Percentiles rank a stretch among this genome's conserved stretches.
Conservation (phyloP, 805 yeast genomes). For the Allodekkera sacchari region DNA sequence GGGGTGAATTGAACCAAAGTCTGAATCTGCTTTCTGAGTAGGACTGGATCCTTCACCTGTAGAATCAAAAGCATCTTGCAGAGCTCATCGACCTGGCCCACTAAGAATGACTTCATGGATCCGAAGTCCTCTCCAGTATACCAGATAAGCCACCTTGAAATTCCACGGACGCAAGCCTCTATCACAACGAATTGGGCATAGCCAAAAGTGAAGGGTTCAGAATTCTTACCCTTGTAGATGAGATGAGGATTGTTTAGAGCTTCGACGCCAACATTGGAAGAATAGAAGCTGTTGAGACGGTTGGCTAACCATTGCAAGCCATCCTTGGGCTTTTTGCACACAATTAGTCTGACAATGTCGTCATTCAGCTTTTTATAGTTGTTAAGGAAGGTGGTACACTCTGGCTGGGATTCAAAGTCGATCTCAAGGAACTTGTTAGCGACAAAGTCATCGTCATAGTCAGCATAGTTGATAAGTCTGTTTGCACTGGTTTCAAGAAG, state of each 20-base stretch:
- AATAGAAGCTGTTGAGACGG: constrained; percentile 64
- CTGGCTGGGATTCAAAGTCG: constrained; percentile 86
- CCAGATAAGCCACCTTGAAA: constrained; percentile 95
- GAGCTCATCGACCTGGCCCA: constrained; percentile 52
- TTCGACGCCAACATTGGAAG: constrained; percentile 57
- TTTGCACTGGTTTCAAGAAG: constrained; percentile 71
- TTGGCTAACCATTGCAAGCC: constrained; percentile 77
- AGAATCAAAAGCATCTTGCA: constrained; percentile 71
- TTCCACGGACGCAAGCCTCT: constrained; percentile 86
- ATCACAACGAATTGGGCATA: constrained; percentile 77
- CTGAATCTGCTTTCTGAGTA: constrained; percentile 80
- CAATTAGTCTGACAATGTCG: constrained; percentile 80
- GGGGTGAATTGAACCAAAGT: constrained; percentile 94
- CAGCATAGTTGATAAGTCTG: constrained; percentile 65
- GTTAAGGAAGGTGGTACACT: constrained; percentile 63
- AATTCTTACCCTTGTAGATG: constrained; percentile 44
- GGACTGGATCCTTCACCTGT: constrained; percentile 69
- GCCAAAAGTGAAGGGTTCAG: constrained; percentile 67
- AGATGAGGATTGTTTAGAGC: constrained; percentile 49
- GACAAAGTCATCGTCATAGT: constrained; percentile 54
- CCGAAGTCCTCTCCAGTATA: constrained; percentile 52
- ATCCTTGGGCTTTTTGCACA: constrained; percentile 78
- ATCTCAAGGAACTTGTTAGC: constrained; percentile 63
- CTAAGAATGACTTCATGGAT: constrained; percentile 41
- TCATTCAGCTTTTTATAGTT: constrained; percentile 80